Evolutionary conservation across 2,329 filamentous ascomycete species (phyloP), one percentile per base, ranked within the genome.

Genomic region (Esteya vermicola): DNA sequence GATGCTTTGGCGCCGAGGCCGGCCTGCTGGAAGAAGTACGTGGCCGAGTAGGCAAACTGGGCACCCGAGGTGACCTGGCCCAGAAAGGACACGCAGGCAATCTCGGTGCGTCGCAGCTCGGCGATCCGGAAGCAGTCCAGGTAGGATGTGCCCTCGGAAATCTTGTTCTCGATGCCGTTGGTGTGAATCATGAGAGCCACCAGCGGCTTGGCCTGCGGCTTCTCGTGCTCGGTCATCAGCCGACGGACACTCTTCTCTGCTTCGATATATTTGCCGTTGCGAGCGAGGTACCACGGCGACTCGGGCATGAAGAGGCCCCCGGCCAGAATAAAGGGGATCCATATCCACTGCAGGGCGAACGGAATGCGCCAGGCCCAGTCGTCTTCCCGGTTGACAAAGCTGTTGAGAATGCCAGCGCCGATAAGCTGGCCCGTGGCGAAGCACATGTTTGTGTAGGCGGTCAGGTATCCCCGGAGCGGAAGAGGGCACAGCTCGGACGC

Each of bases 151-250:
- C 65, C 64, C 19, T 13, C 22, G 5, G 33, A 34, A 36, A 62
- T 57, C 41, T 68, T 63, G 43, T 66, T 59, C 52, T 77, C 72
- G 3, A 75, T 57, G 41, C 66, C 60, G 43, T 75, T 69, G 1
- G 74, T 78, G 48, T 75, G 66, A 21, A 67, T 56, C 50, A 78
- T 75, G 49, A 71, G 65, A 3, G 69, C 59, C 23, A 78, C 52
- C 9, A 63, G 64, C 38, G 67, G 60, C 25, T 64, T 54, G 7
- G 65, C 55, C 41, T 72, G 58, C 23, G 66, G 59, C 30, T 65
- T 61, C 14, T 23, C 20, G 12, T 5, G 16, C 4, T 9, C 21
- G 5, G n/a, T 39, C 21, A 41, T 31, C 51, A 77, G 49, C 18
- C 58, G 51, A 1, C 54, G 52, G 39, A 68, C 48, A 3, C 59